Evolutionary conservation across 2,329 filamentous ascomycete genomes (phyloP).

Genomic region (Claviceps quebecensis): DNA sequence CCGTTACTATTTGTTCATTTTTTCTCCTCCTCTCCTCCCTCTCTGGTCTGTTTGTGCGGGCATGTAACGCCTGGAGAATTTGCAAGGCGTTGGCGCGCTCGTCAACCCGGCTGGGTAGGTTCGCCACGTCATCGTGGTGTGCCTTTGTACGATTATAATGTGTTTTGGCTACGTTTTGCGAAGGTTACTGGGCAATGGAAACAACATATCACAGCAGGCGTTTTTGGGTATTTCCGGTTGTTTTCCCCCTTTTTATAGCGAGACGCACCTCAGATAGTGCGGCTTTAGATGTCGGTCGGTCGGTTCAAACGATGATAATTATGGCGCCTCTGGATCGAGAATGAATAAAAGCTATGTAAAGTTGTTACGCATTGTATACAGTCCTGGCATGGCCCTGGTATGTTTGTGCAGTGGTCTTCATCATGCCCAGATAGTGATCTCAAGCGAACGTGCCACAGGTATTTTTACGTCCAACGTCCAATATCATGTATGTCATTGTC

Average conservation of each 20-base stretch:
- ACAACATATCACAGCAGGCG: conserved; percentile 7
- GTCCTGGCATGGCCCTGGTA: background rate
- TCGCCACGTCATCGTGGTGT: background rate
- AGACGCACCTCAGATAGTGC: background rate
- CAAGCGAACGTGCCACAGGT: background rate
- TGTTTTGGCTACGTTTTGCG: conserved; percentile 3
- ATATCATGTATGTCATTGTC: background rate
- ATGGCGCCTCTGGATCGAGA: background rate
- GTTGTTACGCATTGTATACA: background rate
- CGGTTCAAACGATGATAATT: conserved; percentile 8
- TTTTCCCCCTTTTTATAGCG: background rate
- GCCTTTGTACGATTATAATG: conserved; percentile 2
- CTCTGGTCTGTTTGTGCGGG: conserved; percentile 4
- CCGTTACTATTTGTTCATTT: conserved; percentile 9
- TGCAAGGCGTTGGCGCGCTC: background rate
- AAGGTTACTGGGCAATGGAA: background rate
- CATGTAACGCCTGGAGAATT: conserved; percentile 9
- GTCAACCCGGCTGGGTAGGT: background rate
- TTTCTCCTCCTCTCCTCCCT: conserved; percentile 1
- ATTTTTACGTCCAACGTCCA: background rate
- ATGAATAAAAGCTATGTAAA: background rate
- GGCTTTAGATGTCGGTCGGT: conserved; percentile 2
- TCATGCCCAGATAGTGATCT: background rate
- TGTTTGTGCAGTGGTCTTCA: background rate
- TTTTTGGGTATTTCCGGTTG: conserved; percentile 6